Base-by-base conservation (phyloP, 768 basidiomycete species). In the Leccinum barrowsii region DNA sequence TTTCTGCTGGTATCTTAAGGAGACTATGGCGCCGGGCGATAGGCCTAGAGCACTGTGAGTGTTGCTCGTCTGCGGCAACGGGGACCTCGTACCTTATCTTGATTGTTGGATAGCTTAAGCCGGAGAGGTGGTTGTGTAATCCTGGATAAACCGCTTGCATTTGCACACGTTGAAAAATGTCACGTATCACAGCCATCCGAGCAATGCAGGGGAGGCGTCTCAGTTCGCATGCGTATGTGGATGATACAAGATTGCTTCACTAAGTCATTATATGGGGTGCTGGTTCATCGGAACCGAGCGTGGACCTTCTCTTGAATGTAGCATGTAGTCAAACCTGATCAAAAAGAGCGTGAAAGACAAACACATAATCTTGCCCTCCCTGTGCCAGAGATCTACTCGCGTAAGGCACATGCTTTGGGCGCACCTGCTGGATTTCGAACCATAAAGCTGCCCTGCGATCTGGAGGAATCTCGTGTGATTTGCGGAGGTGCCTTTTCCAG, bases 31-130 rank as follows among this genome's bases (percentile, higher is more conserved):
- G 1, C 11, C 5, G 5, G 11, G 30, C 30, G 34, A 34, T 13
- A 26, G 22, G n/a, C 44, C 11, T 22, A 40, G 40, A 44, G 54
- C 30, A 52, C 60, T 0, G 46, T 55, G 5, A 34, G 17, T 37
- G 37, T 17, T 57, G 7, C 55, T 49, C 46, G 40, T 65, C 11
- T 55, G 57, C 13, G 8, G n/a, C n/a, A 50, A 53, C 2, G 64
- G 34, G 10, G 40, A 52, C 15, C 37, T 51, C 11, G 63, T 49
- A 2, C n/a, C n/a, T 4, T 50, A 59, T 30, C 21, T 56, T 32
- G 56, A 8, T 19, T 64, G 35, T 54, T 55, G 42, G 40, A 52
- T 2, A 0, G 13, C 28, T 28, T 37, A 7, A 55, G 17, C 48
- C 49, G 7, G 24, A 56, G n/a, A 50, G 32, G 35, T 55, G 8